Base-by-base conservation (phyloP, 495 filamentous ascomycete genomes). In the Alectoria sarmentosa region DNA sequence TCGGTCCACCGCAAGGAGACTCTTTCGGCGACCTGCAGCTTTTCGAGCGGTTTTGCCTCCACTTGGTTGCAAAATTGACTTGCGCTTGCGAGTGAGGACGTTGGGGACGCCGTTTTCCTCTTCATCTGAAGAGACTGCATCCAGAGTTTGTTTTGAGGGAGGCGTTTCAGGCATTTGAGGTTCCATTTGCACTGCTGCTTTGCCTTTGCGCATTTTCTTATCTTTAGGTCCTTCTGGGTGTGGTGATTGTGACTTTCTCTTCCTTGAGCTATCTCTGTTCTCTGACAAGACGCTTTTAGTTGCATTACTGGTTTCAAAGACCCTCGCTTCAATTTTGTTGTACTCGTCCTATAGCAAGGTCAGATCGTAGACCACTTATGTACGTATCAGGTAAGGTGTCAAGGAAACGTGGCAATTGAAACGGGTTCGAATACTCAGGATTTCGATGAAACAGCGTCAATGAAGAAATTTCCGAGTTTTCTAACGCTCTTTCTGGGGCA, bases 61-160 rank as follows among this genome's bases (percentile, higher is more conserved):
- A 56, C 78, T 83, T 4, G 83, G 83, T 39, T 81, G 77, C 5
- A 84, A 70, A 3, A 83, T 78, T 8, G 83, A 85, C 65, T 80
- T 82, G 52, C 77, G 60, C 61, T 70, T 70, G 59, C 54, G 73
- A 59, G 42, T 72, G 63, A 64, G 70, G 61, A 66, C 70, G 61
- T 44, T 71, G 37, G 46, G 34, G 37, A 59, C 66, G 39, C 55
- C 65, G 4, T 76, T 70, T 39, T 66, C 72, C 37, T 82, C 71
- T 39, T 66, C 72, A 38, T 82, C 77, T 65, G 63, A 75, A 68
- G 52, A 73, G 70, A 34, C 63, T 56, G 21, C 65, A 72, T 11
- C 66, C 62, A 19, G 70, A 66, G 73, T 46, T 17, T 7, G 34
- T 11, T 60, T 60, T 19, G 60, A 39, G 72, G 77, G 52, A 73